Evolutionary conservation across 306 rosid species (phyloP).

Genomic region (Casuarina equisetifolia): DNA sequence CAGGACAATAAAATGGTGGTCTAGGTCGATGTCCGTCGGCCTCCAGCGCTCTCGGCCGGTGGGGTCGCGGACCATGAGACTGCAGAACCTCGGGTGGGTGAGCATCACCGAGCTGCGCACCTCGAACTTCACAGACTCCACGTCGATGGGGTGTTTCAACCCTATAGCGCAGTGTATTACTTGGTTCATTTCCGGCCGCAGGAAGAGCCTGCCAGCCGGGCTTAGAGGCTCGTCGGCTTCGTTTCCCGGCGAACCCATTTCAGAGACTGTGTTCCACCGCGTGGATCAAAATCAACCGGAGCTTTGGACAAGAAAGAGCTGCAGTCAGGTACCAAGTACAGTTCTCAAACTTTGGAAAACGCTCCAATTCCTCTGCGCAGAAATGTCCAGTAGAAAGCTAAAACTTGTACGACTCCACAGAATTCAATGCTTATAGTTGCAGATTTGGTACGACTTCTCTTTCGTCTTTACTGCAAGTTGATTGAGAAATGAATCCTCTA

Average conservation of each 20-base stretch:
- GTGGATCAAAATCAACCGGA: no score
- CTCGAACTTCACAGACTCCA: constrained; percentile 34
- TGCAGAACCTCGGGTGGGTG: constrained; percentile 64
- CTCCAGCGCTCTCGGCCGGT: constrained; percentile 77
- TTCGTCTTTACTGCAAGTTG: no score
- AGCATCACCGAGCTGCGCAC: constrained; percentile 44
- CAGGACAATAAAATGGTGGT: constrained; percentile 45
- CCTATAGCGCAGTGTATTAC: constrained; percentile 67
- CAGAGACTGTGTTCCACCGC: not conserved
- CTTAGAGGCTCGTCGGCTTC: constrained; percentile 60
- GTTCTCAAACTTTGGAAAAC: no score
- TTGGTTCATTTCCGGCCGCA: constrained; percentile 59
- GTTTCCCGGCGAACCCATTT: constrained; percentile 17
- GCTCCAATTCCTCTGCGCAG: no score
- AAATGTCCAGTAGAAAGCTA: no score
- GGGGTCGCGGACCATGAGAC: constrained; percentile 61
- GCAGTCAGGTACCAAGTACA: no score
- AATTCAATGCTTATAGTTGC: no score
- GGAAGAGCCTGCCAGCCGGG: constrained; percentile 73
- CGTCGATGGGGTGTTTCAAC: constrained; percentile 45
- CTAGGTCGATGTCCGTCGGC: constrained; percentile 46
- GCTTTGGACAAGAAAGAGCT: no score
- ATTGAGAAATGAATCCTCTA: no score
- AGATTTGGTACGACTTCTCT: no score
- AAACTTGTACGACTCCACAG: no score